Evolutionary conservation across 768 basidiomycete species (phyloP), one percentile per base, ranked within the genome.

Genomic region (Pleurotus cornucopiae): DNA sequence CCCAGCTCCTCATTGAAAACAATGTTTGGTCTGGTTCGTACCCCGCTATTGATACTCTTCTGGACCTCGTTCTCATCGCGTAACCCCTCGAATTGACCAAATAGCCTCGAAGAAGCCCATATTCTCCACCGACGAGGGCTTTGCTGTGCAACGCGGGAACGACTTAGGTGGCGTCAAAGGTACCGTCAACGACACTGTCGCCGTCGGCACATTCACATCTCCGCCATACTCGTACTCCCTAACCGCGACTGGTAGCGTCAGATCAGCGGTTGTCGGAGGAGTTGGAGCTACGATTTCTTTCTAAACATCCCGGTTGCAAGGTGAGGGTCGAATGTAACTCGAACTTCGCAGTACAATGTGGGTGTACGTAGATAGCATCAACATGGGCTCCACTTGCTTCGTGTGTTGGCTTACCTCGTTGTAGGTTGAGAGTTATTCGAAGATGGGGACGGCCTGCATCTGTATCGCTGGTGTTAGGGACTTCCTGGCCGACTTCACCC

Each of bases 1-100:
- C 76, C 48, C 74, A 76, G 60, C 73, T 76, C 49, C 69, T 78
- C 18, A 73, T 77, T 54, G 75, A 78, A 62, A 76, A 76, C 70
- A 78, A 78, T 60, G 72, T 77, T n/a, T 77, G 70, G 71, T 72
- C 68, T 26, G 73, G 69, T 67, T 62, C n/a, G 62, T 44, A n/a
- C 23, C 43, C 43, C 30, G 16, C 4, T 49, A 26, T n/a, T 34
- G 16, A 5, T 49, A 18, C 14, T 34, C 30, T 12, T 9, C 7
- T 9, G 9, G 1, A 11, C 11, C 30, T 9, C 11, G 6, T 7
- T 11, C 30, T 30, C 30, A 30, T 30, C 4, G 5, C 5, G 23
- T 25, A 25, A 25, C 23, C 5, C 25, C 55, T 7, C 49, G 41
- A n/a, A 5, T 20, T 30, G 26, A 11, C 23, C 26, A 14, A 18